A percentile compares a stretch with the other conserved stretches of the same genome.
Conservation (phyloP, 73 alveolate species). For the Paramecium sexaurelia region DNA sequence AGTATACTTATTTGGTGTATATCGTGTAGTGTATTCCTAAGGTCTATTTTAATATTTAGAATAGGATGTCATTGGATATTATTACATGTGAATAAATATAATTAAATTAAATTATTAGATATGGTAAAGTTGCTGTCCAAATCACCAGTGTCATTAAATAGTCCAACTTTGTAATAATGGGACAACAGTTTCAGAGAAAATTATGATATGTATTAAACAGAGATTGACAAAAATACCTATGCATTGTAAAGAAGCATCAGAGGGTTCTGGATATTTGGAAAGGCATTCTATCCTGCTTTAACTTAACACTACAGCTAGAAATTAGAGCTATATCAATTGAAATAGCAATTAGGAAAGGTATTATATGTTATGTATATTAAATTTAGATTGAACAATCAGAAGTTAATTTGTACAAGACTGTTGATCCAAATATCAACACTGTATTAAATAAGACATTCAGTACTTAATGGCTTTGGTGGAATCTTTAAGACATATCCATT, state of each 20-base stretch:
- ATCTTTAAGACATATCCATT: not conserved
- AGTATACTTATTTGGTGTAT: not conserved
- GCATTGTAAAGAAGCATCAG: slow-evolving; percentile 36
- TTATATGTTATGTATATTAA: not conserved
- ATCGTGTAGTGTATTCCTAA: not conserved
- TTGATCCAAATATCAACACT: not conserved
- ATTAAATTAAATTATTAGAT: not conserved
- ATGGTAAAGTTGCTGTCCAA: slow-evolving; percentile 45
- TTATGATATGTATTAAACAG: not conserved
- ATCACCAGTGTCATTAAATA: slow-evolving; percentile 42
- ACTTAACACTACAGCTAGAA: slow-evolving; percentile 2
- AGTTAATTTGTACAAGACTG: not conserved
- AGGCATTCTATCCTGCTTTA: slow-evolving; percentile 14
- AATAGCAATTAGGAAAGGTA: slow-evolving; percentile 42
- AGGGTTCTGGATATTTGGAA: slow-evolving; percentile 51
- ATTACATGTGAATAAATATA: not conserved
- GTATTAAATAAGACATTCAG: slow-evolving; percentile 29
- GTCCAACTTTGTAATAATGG: slow-evolving; percentile 12
- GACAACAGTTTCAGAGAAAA: slow-evolving; percentile 29
- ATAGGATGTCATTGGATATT: not conserved
- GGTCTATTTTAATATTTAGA: not conserved
- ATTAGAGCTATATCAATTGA: slow-evolving; percentile 2
- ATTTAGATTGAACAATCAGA: slow-evolving; percentile 17
- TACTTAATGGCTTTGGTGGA: slow-evolving; percentile 47
- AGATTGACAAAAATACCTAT: slow-evolving; percentile 16